phyloP scores from a whole-genome alignment of 2,329 filamentous ascomycete species.

The Phialophora chinensis region DNA sequence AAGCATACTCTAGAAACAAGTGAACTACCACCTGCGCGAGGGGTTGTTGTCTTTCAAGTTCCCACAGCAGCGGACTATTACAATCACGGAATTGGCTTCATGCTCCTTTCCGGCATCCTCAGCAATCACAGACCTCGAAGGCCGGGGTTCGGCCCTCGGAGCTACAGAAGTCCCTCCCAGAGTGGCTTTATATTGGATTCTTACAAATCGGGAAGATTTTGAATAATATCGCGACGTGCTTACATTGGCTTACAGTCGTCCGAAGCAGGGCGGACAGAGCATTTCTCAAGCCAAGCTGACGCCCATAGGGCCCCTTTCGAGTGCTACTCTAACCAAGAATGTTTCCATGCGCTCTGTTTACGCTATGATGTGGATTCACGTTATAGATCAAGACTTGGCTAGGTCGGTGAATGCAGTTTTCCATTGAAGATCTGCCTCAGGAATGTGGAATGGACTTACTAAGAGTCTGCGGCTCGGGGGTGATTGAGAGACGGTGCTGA shows the following conservation, averaged over 20 bases:
- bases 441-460: background rate
- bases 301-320: background rate
- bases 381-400: background rate
- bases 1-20: background rate
- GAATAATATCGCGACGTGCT: background rate
- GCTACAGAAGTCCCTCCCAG: background rate
- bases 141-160: background rate
- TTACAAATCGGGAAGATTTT: background rate
- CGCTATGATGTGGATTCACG: background rate
- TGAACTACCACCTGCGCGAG: background rate
- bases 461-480: background rate
- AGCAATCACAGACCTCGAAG: background rate
- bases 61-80: background rate
- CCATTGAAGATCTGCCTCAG: background rate
- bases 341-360: background rate
- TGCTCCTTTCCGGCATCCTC: background rate
- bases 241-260: slow-evolving; percentile 6
- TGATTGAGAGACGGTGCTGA: background rate
- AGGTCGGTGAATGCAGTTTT: background rate
- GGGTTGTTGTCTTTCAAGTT: background rate
- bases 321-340: background rate
- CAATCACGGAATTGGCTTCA: background rate
- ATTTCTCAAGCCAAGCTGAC: background rate
- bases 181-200: background rate
- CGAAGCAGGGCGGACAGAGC: background rate